Evolutionary conservation across 441 rosid species (phyloP).

Genomic region (Mallotus japonicus): DNA sequence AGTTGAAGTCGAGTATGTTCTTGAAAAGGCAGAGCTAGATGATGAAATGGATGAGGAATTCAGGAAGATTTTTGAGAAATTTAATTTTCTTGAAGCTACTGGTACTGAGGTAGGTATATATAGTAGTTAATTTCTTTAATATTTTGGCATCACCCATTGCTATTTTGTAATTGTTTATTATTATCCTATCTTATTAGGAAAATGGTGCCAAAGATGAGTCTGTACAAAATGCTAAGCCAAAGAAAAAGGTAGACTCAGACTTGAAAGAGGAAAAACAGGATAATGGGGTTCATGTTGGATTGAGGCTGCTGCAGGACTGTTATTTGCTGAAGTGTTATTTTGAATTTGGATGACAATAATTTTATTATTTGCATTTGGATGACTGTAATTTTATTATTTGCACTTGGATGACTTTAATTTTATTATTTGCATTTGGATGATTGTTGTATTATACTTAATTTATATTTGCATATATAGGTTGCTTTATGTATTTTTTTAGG

Average conservation of each 20-base stretch:
- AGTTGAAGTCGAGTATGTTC: conserved; percentile 82
- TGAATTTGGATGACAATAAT: no score
- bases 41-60: conserved; percentile 82
- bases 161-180: no score
- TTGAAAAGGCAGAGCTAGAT: conserved; percentile 77
- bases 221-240: conserved; percentile 52
- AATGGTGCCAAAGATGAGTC: conserved; percentile 57
- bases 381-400: no score
- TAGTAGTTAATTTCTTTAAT: background rate
- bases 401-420: no score
- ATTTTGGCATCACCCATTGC: background rate
- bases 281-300: no score
- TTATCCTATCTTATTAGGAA: conserved; percentile 40
- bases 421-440: no score
- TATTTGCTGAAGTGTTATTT: no score
- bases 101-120: conserved; percentile 53
- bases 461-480: no score
- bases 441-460: no score
- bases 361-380: no score
- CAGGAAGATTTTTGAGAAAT: conserved; percentile 79
- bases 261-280: conserved; percentile 73
- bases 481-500: no score
- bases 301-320: no score
- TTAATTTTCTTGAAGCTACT: conserved; percentile 52
- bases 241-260: conserved; percentile 68